Evolutionary conservation across 441 rosid genomes (phyloP), one percentile per base, ranked within the genome.

Genomic region (Daphne laureola): DNA sequence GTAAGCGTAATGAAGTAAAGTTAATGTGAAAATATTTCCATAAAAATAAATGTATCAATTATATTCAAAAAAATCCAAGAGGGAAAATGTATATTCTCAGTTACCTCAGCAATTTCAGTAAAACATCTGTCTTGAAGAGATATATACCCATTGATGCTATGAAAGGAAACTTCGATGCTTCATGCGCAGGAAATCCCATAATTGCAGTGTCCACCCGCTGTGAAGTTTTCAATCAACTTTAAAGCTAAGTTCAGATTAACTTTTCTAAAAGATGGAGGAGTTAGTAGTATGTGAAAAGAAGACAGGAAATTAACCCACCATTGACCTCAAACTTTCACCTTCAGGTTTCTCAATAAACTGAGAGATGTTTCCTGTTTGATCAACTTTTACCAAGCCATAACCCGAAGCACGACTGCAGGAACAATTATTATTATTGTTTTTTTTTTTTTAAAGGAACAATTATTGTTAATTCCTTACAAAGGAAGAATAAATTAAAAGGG

Each of bases 101-200:
- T 50, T 68, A 75, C 87, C 90, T 72, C 31, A 89, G 85, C 55
- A 86, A 75, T 44, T 84, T 83, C 3, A 80, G 60, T 58, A 86
- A 77, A 26, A 82, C 82, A 23, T 89, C 84, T 56, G 79, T 82
- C 68, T 75, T 86, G 59, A 89, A 83, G 74, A 84, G 59, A 68
- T 86, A 89, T 46, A 89, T 70, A 40, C 97, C 95, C 97, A 89
- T 89, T 46, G 95, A 84, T 47, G 97, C 95, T 53, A 86, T 79
- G 62, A 70, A 86, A 0, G 86, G 90, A 51, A 67, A 67, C 64
- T 73, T 80, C 55, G 17, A 67, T 26, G 88, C 83, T 59, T 87
- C 85, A 54, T 76, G 59, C 67, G 61, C 72, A 35, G 83, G 70
- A 67, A 89, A 80, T 62, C 95, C 92, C 0, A 76, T 69, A 66